Base-by-base conservation (phyloP, 495 filamentous ascomycete species). In the Endocarpon pusillum region DNA sequence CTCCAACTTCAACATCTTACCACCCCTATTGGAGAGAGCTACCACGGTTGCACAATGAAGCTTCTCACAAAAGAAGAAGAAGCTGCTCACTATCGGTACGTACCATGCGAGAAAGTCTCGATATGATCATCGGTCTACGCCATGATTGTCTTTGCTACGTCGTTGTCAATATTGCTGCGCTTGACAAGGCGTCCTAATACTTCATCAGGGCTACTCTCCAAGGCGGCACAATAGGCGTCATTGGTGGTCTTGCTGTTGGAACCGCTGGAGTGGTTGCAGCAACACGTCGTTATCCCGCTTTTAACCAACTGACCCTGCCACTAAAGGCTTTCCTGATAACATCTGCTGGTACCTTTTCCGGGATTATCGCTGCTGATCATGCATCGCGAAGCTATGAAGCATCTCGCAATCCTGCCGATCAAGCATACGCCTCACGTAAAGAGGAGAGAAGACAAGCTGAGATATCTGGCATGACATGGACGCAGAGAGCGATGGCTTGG, bases 1-100 rank as follows among this genome's bases (percentile, higher is more conserved):
- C n/a, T n/a, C n/a, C n/a, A n/a, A n/a, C n/a, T n/a, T n/a, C n/a
- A n/a, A n/a, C n/a, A n/a, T n/a, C n/a, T n/a, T n/a, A n/a, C n/a
- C n/a, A n/a, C n/a, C n/a, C n/a, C n/a, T n/a, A n/a, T n/a, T n/a
- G n/a, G n/a, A n/a, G n/a, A n/a, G n/a, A n/a, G n/a, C n/a, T n/a
- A n/a, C n/a, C n/a, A n/a, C n/a, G n/a, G n/a, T n/a, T n/a, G n/a
- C 40, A 68, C 34, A 26, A 96, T 96, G 87, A 96, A 94, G 74
- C 58, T 96, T 45, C 68, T 96, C 49, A 86, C 80, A 33, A 84
- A 84, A 48, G 84, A 93, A 71, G 82, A 94, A 64, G 85, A 93
- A 61, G 49, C 59, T 33, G 64, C 58, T 27, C 69, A 71, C 54
- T 75, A 77, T 56, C 48, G 60, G 72, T 77, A 65, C 9, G 51